Conservation (phyloP, 352 stramenopile species). For the Phytophthora citrophthora region DNA sequence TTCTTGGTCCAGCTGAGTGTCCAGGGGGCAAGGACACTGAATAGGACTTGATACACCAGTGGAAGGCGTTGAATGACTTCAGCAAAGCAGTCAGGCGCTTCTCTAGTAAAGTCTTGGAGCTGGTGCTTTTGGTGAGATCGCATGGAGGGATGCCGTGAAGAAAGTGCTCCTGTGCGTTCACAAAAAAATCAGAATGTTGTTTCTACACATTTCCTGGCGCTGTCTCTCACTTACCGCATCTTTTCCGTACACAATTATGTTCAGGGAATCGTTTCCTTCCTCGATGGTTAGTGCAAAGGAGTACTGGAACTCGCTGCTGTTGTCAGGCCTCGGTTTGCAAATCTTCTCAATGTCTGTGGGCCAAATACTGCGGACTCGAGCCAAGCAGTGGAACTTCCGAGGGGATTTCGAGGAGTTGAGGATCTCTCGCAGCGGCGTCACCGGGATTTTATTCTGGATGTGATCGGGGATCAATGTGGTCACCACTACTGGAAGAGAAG, state of each 20-base stretch:
- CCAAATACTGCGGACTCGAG: conserved; percentile 52
- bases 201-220: too few relatives aligned
- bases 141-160: conserved; percentile 74
- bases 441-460: conserved; percentile 55
- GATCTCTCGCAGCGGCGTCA: conserved; percentile 49
- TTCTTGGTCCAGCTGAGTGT: conserved; percentile 3
- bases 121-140: conserved; percentile 60
- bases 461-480: conserved; percentile 50
- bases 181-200: not conserved
- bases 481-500: conserved; percentile 6
- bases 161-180: conserved; percentile 59
- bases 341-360: conserved; percentile 56
- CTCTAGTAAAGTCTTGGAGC: conserved; percentile 53
- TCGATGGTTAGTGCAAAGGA: conserved; percentile 70
- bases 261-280: conserved; percentile 54
- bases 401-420: conserved; percentile 39
- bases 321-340: conserved; percentile 44
- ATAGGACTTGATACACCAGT: conserved; percentile 84
- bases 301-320: conserved; percentile 53
- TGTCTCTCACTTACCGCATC: conserved; percentile 61
- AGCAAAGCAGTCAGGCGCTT: conserved; percentile 57
- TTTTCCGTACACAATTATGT: conserved; percentile 72
- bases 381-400: conserved; percentile 73
- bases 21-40: conserved; percentile 25
- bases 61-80: conserved; percentile 19